A percentile compares a stretch with the other conserved stretches of the same genome.
phyloP scores from a whole-genome alignment of 176 grass and related monocot genomes.

The Triticum urartu region DNA sequence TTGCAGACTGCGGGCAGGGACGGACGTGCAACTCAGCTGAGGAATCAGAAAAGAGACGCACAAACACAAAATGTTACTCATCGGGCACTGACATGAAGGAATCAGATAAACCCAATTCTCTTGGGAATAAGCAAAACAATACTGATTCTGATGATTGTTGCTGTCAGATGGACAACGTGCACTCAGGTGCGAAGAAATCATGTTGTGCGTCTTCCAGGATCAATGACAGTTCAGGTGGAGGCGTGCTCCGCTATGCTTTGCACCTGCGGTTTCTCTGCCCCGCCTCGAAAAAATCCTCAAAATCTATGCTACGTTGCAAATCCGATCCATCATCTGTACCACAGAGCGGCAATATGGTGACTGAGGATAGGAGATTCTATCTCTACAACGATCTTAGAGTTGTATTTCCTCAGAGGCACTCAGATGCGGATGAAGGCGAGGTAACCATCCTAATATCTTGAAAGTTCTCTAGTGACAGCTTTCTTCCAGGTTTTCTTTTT shows the following conservation, averaged over 20 bases:
- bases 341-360: neutral
- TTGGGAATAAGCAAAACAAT: conserved; percentile 27
- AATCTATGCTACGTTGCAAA: conserved; percentile 74
- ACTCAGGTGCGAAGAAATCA: conserved; percentile 31
- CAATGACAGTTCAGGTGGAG: conserved; percentile 57
- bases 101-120: conserved; percentile 40
- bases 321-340: conserved; percentile 62
- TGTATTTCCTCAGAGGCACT: conserved; percentile 95
- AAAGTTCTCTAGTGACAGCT: neutral
- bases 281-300: conserved; percentile 55
- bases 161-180: conserved; percentile 35
- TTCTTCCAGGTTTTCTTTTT: neutral
- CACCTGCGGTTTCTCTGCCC: conserved; percentile 89
- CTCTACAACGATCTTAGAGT: conserved; percentile 96
- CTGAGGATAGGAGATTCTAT: conserved; percentile 67
- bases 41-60: conserved; percentile 33
- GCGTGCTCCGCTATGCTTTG: conserved; percentile 82
- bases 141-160: conserved; percentile 39
- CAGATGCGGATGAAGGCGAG: conserved; percentile 93
- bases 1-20: conserved; percentile 33
- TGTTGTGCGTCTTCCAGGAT: conserved; percentile 53
- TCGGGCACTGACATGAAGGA: conserved; percentile 29
- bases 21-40: conserved; percentile 13
- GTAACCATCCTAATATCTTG: conserved; percentile 36
- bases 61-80: conserved; percentile 15